A percentile compares a stretch with the other conserved stretches of the same genome.
These are phyloP conservation scores for Nothomitra cinnamomea DNA, from an alignment of 2,329 filamentous ascomycete species.

Conservation along the genomic window DNA sequence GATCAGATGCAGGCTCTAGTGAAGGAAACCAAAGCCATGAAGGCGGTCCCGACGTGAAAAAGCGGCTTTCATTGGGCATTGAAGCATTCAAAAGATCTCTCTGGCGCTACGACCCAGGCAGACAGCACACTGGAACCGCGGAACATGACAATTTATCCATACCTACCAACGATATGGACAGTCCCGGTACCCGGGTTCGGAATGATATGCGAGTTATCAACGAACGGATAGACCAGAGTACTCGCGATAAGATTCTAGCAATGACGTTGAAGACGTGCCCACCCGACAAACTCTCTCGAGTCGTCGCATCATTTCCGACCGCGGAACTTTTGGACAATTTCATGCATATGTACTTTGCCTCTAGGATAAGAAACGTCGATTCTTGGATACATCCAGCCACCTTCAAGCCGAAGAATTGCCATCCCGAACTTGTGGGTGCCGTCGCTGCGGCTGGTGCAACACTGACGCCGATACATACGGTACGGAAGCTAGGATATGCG, in stretches of 20 bases:
- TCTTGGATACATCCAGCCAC: conserved; percentile 45
- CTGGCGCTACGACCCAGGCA: too few species aligned
- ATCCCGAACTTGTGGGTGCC: conserved; percentile 42
- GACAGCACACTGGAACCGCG: too few species aligned
- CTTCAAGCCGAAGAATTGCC: conserved; percentile 36
- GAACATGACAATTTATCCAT: too few species aligned
- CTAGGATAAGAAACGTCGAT: conserved; percentile 38
- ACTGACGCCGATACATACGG: conserved; percentile 36
- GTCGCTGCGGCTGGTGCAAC: conserved; percentile 44
- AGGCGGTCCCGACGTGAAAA: too few species aligned
- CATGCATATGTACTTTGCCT: conserved; percentile 41
- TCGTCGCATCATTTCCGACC: conserved; percentile 44
- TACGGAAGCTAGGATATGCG: conserved; percentile 42
- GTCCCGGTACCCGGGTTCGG: background rate
- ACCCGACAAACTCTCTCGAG: conserved; percentile 28
- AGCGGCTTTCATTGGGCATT: too few species aligned
- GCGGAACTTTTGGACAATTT: conserved; percentile 42
- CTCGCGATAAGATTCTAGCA: conserved; percentile 45
- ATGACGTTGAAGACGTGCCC: conserved; percentile 42
- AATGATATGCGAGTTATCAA: background rate
- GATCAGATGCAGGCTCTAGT: conserved; percentile 10
- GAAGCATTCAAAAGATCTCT: too few species aligned
- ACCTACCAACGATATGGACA: conserved; percentile 19
- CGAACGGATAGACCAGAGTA: conserved; percentile 25
- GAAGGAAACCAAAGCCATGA: conserved; percentile 21